Conservation (phyloP, 306 rosid species). For the Arachis hypogaea region DNA sequence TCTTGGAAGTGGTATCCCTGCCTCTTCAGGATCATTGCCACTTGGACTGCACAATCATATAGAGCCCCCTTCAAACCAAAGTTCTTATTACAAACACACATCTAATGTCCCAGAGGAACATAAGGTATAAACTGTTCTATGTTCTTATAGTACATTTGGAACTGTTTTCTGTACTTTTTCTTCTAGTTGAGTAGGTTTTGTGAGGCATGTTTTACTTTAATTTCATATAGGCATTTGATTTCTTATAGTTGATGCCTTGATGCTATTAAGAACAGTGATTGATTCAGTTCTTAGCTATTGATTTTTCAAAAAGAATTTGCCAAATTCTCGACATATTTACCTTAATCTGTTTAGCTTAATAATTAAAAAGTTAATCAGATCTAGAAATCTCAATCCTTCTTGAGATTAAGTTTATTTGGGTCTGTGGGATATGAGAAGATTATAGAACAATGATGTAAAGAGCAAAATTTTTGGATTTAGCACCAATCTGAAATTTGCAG, state of each 20-base stretch:
- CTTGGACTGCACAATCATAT: constrained; percentile 15
- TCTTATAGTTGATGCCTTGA: too few species aligned
- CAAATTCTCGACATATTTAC: not conserved
- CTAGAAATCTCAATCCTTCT: constrained; percentile 17
- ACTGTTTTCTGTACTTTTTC: not conserved
- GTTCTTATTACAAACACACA: constrained; percentile 33
- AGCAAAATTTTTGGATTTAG: not conserved
- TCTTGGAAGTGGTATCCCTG: constrained; percentile 34
- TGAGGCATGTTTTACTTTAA: constrained; percentile 8
- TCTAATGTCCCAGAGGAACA: constrained; percentile 41
- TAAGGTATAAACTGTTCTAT: constrained; percentile 35
- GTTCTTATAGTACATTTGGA: not conserved
- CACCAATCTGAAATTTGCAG: not conserved
- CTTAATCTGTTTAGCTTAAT: not conserved
- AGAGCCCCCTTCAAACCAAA: constrained; percentile 93
- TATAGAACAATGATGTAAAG: not conserved
- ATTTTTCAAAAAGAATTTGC: not conserved
- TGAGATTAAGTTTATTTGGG: constrained; percentile 4
- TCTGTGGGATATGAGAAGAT: not conserved
- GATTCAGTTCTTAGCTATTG: not conserved
- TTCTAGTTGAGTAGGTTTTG: not conserved
- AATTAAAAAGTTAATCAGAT: constrained; percentile 4
- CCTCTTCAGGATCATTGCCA: constrained; percentile 30
- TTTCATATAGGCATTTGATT: not conserved
- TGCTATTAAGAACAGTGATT: not conserved